Evolutionary conservation across 805 yeast genomes (phyloP).

Genomic region (Nakazawaea siamensis): DNA sequence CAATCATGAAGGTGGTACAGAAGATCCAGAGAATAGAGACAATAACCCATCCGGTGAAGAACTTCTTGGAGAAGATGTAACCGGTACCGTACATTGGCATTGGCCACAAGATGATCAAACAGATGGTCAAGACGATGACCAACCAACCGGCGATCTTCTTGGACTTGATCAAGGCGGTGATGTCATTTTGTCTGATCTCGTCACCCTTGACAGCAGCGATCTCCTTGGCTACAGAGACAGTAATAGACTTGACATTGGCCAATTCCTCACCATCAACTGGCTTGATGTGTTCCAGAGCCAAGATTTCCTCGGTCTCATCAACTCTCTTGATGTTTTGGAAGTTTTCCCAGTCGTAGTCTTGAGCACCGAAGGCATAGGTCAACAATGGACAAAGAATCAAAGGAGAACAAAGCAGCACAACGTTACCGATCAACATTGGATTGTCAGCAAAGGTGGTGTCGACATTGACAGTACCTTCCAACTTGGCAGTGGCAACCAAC

Average conservation of each 20-base stretch:
- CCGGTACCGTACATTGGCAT: conserved; percentile 88
- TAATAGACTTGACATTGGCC: conserved; percentile 11
- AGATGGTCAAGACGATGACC: conserved; percentile 52
- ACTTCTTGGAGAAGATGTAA: conserved; percentile 64
- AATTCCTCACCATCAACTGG: conserved; percentile 16
- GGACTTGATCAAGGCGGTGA: conserved; percentile 41
- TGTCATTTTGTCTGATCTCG: conserved; percentile 37
- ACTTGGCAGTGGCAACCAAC: conserved; percentile 41
- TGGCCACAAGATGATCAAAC: conserved; percentile 76
- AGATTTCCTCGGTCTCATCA: conserved; percentile 62
- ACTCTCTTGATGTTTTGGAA: conserved; percentile 56
- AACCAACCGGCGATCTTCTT: conserved; percentile 54
- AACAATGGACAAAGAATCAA: conserved; percentile 56
- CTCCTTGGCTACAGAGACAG: conserved; percentile 8
- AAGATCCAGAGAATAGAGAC: conserved; percentile 81
- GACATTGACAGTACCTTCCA: conserved; percentile 36
- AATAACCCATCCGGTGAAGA: conserved; percentile 86
- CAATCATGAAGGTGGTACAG: conserved; percentile 53
- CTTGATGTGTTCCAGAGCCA: conserved; percentile 30
- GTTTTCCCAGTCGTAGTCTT: conserved; percentile 64
- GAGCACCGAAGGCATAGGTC: conserved; percentile 57
- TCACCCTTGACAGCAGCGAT: conserved; percentile 19
- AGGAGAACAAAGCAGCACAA: conserved; percentile 75
- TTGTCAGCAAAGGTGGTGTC: conserved; percentile 66
- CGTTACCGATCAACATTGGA: conserved; percentile 86